Evolutionary conservation across 2,329 filamentous ascomycete genomes (phyloP).

Genomic region (Alternaria triticimaculans): DNA sequence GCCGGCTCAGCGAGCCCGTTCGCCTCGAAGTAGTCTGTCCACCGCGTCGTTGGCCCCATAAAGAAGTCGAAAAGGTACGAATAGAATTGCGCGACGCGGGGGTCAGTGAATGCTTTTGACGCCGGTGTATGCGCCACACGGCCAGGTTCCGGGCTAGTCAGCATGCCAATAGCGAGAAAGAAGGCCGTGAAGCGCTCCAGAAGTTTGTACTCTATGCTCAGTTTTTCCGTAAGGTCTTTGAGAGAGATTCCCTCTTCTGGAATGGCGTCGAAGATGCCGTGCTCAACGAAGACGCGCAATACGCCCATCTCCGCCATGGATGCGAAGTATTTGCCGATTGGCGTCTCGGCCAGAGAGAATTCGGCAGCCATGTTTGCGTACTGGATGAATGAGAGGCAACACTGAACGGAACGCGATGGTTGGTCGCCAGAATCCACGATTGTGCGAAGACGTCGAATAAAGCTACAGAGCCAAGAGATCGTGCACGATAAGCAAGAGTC

Average conservation of each 20-base stretch:
- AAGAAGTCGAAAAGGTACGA: slow-evolving; percentile 14
- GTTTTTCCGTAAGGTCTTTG: slow-evolving; percentile 2
- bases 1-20: slow-evolving; percentile 12
- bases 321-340: slow-evolving; percentile 8
- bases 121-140: slow-evolving; percentile 10
- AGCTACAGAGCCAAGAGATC: not conserved
- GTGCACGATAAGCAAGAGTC: not conserved
- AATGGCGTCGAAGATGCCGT: slow-evolving; percentile 10
- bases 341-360: slow-evolving; percentile 9
- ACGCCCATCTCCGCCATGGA: slow-evolving; percentile 14
- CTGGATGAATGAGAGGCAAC: not conserved
- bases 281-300: slow-evolving; percentile 11
- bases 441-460: not conserved
- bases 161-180: slow-evolving; percentile 2
- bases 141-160: slow-evolving; percentile 1
- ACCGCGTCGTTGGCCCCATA: slow-evolving; percentile 5
- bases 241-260: slow-evolving; percentile 7
- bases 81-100: slow-evolving; percentile 8
- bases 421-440: not conserved
- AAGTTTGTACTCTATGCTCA: slow-evolving; percentile 5
- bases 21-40: slow-evolving; percentile 8
- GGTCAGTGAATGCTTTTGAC: slow-evolving; percentile 6
- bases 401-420: not conserved
- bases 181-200: slow-evolving; percentile 7
- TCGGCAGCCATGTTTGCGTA: slow-evolving; percentile 2